These are phyloP conservation scores for Podila verticillata DNA, from an alignment of 192 early-diverging fungal species.

Conservation along the genomic window DNA sequence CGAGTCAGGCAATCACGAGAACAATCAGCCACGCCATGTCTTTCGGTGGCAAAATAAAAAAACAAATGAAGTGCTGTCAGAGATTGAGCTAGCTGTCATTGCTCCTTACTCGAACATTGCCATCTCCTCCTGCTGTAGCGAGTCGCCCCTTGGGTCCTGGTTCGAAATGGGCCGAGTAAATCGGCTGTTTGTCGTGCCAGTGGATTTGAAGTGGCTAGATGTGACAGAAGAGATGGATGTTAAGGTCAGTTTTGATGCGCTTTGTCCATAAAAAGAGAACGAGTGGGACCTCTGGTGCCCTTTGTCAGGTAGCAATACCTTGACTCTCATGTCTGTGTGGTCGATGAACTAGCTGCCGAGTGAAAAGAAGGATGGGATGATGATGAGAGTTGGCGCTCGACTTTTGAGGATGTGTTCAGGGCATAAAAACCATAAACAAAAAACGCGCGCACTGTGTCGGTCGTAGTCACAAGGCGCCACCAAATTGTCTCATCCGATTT, in stretches of 20 bases:
- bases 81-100: not conserved
- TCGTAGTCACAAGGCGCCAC: no score
- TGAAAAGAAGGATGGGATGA: not conserved
- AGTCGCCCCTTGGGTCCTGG: slow-evolving; percentile 67
- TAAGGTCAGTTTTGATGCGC: not conserved
- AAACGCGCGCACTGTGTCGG: no score
- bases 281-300: no score
- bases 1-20: not conserved
- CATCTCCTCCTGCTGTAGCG: slow-evolving; percentile 92
- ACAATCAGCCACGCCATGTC: no score
- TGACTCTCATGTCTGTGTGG: not conserved
- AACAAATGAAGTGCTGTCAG: slow-evolving; percentile 25
- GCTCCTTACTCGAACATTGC: slow-evolving; percentile 80
- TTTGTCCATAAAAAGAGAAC: not conserved
- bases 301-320: not conserved
- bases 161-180: slow-evolving; percentile 94
- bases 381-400: not conserved
- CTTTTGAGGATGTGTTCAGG: no score
- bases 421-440: no score
- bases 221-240: not conserved
- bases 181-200: slow-evolving; percentile 92
- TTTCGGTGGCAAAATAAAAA: slow-evolving; percentile 6
- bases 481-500: no score
- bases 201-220: slow-evolving; percentile 84
- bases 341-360: not conserved